Evolutionary conservation across 202 grass and related monocot species (phyloP).

Genomic region (Schoenoplectus tabernaemontani): DNA sequence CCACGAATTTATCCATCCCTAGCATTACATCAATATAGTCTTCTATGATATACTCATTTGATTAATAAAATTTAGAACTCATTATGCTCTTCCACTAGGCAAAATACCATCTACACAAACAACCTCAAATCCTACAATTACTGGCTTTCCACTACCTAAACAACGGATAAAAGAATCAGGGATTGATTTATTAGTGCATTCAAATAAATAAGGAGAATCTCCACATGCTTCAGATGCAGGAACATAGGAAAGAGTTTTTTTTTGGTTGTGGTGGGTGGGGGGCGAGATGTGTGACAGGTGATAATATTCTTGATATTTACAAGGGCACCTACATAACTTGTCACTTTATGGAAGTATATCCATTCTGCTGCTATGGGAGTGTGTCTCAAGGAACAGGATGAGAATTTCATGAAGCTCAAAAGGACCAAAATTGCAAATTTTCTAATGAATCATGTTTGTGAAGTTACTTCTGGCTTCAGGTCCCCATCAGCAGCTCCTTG

Average conservation of each 20-base stretch:
- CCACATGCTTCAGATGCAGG: not conserved
- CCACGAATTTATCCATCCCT: too few species aligned
- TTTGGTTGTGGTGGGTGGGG: not conserved
- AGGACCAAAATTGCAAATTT: not conserved
- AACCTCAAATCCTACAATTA: not conserved
- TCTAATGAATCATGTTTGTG: slow-evolving; percentile 39
- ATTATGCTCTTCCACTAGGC: not conserved
- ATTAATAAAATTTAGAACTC: not conserved
- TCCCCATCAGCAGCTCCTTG: slow-evolving; percentile 53
- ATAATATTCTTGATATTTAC: not conserved
- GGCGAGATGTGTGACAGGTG: not conserved
- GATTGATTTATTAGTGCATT: not conserved
- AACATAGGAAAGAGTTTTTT: too few species aligned
- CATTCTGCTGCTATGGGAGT: not conserved
- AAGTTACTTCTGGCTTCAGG: slow-evolving; percentile 56
- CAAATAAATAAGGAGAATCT: not conserved
- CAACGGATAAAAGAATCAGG: not conserved
- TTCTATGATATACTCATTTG: not conserved
- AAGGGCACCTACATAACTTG: not conserved
- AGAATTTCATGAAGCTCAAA: slow-evolving; percentile 13
- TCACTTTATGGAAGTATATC: not conserved
- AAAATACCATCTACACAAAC: not conserved
- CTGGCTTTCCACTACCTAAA: not conserved
- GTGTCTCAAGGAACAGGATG: not conserved
- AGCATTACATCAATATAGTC: not conserved